Evolutionary conservation across 2,329 filamentous ascomycete species (phyloP).

Genomic region (Colletotrichum truncatum): DNA sequence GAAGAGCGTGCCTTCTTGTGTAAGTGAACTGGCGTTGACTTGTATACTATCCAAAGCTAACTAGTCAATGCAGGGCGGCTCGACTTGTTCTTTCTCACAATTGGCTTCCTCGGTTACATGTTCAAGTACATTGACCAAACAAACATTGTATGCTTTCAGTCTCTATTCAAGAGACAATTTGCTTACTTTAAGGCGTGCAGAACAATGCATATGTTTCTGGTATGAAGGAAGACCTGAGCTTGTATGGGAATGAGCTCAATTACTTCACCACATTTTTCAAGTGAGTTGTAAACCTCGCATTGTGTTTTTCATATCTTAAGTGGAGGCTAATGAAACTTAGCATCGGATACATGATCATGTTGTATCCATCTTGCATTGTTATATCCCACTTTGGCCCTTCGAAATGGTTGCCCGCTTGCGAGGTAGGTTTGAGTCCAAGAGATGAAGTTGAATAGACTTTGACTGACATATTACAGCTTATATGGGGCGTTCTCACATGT

Average conservation of each 20-base stretch:
- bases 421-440: constrained; percentile 25
- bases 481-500: constrained; percentile 13
- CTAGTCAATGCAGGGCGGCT: constrained; percentile 1
- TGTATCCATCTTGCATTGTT: constrained; percentile 39
- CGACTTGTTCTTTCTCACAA: constrained; percentile 15
- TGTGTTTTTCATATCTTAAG: not conserved
- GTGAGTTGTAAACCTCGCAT: not conserved
- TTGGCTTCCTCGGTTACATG: constrained; percentile 19
- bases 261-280: constrained; percentile 35
- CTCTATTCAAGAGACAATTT: not conserved
- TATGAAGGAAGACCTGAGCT: constrained; percentile 38
- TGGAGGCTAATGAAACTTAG: not conserved
- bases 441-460: not conserved
- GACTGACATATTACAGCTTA: not conserved
- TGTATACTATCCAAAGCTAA: not conserved
- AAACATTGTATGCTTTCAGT: not conserved
- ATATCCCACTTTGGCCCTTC: constrained; percentile 38
- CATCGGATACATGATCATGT: constrained; percentile 35
- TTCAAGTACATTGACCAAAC: constrained; percentile 28
- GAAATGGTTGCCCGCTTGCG: constrained; percentile 38
- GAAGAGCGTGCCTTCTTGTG: constrained; percentile 16
- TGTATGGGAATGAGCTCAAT: constrained; percentile 37
- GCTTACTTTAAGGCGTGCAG: not conserved
- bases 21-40: not conserved
- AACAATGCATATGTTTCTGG: constrained; percentile 40